Conservation (phyloP, 805 yeast species). For the Lachancea thermotolerans region DNA sequence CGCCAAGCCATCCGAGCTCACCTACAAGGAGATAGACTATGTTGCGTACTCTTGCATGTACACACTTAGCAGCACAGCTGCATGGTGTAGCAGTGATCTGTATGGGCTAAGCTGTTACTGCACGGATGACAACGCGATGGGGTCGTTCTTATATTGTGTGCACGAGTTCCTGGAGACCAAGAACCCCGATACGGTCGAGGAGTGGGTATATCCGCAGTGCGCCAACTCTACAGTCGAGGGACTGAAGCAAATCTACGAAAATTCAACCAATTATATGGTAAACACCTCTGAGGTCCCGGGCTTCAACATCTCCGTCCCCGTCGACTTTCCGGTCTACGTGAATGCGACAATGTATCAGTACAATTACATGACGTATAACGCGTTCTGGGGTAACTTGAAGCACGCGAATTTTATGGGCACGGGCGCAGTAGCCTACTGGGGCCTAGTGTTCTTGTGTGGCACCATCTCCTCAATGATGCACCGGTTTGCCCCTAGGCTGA, state of each 20-base stretch:
- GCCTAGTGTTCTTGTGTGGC: constrained; percentile 36
- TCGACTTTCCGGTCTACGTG: constrained; percentile 35
- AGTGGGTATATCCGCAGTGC: constrained; percentile 26
- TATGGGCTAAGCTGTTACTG: constrained; percentile 22
- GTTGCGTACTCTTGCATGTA: constrained; percentile 23
- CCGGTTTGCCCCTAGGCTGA: constrained; percentile 35
- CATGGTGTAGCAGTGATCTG: constrained; percentile 20
- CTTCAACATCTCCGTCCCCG: constrained; percentile 31
- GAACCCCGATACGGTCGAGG: constrained; percentile 12
- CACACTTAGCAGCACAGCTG: constrained; percentile 17
- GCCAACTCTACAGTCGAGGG: constrained; percentile 31
- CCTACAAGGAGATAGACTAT: constrained; percentile 15
- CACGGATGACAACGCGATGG: constrained; percentile 25
- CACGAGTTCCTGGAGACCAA: constrained; percentile 12
- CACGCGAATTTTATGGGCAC: constrained; percentile 42
- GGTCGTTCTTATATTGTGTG: constrained; percentile 29
- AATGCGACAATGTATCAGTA: constrained; percentile 21
- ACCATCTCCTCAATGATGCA: constrained; percentile 38
- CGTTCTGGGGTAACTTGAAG: constrained; percentile 33
- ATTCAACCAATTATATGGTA: constrained; percentile 39
- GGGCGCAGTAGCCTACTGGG: constrained; percentile 46
- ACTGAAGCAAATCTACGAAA: constrained; percentile 34
- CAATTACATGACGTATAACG: constrained; percentile 20
- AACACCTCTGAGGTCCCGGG: constrained; percentile 29
- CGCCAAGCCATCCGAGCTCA: too few relatives aligned